These are phyloP conservation scores for Hansfordia pulvinata DNA, from an alignment of 2,329 filamentous ascomycete genomes.

Conservation along the genomic window DNA sequence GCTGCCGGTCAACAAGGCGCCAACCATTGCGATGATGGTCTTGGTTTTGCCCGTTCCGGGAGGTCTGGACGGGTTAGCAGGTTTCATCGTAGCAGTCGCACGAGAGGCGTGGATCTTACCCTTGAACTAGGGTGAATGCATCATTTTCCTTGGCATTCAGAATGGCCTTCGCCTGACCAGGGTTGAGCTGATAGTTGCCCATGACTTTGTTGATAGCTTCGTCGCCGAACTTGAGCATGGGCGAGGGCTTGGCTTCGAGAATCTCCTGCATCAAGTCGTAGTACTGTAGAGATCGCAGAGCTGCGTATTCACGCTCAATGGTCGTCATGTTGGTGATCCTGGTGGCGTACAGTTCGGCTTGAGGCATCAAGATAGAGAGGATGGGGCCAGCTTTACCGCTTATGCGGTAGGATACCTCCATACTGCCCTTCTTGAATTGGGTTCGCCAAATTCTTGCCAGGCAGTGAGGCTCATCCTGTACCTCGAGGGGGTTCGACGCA, in stretches of 20 bases:
- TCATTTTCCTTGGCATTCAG: conserved; percentile 90
- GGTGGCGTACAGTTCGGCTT: conserved; percentile 55
- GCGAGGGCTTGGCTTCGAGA: conserved; percentile 76
- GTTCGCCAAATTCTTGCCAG: conserved; percentile 73
- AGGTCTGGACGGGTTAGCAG: too few relatives aligned
- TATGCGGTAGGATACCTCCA: conserved; percentile 80
- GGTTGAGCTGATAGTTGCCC: conserved; percentile 71
- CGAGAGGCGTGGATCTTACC: conserved; percentile 28
- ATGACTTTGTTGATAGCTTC: conserved; percentile 56
- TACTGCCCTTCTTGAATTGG: conserved; percentile 63
- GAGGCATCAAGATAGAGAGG: conserved; percentile 50
- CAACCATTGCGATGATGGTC: conserved; percentile 93
- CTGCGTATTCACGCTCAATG: conserved; percentile 89
- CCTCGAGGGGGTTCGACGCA: conserved; percentile 53
- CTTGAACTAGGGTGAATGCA: conserved; percentile 92
- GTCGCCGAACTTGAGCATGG: conserved; percentile 68
- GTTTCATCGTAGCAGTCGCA: conserved; percentile 16
- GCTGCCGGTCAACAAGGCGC: conserved; percentile 57
- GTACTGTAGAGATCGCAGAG: conserved; percentile 79
- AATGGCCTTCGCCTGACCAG: conserved; percentile 81
- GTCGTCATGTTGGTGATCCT: conserved; percentile 91
- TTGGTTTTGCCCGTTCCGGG: conserved; percentile 98
- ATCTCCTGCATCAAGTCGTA: conserved; percentile 95
- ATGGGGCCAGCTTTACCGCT: conserved; percentile 53
- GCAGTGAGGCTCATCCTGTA: conserved; percentile 59